Evolutionary conservation across 179 eudicot species (phyloP).

Genomic region (Vitellaria paradoxa): DNA sequence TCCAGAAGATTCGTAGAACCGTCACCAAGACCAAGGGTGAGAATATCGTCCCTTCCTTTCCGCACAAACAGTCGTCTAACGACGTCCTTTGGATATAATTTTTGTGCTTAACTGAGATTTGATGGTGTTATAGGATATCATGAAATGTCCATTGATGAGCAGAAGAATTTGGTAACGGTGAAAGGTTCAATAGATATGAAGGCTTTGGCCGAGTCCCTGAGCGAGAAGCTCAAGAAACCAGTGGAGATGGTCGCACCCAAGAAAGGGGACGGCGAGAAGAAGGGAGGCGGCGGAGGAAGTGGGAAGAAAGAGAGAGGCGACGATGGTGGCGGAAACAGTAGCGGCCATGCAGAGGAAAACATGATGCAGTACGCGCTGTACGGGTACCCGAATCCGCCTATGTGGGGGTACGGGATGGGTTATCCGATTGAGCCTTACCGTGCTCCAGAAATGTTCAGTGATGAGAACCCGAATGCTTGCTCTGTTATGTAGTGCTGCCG

Average conservation of each 20-base stretch:
- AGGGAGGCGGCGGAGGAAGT: background rate
- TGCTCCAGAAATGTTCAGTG: constrained; percentile 58
- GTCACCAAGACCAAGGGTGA: constrained; percentile 57
- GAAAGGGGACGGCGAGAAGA: constrained; percentile 35
- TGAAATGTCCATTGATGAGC: constrained; percentile 45
- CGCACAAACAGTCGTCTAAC: background rate
- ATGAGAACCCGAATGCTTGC: constrained; percentile 74
- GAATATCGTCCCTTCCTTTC: background rate
- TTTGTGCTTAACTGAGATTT: background rate
- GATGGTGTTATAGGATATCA: constrained; percentile 42
- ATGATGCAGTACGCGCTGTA: constrained; percentile 19
- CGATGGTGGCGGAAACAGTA: constrained; percentile 23
- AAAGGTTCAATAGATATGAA: constrained; percentile 57
- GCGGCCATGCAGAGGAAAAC: constrained; percentile 16
- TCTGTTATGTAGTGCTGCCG: constrained; percentile 45
- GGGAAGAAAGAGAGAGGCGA: constrained; percentile 1
- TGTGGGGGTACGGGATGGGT: constrained; percentile 25
- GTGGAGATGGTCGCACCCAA: constrained; percentile 66
- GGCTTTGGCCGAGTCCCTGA: constrained; percentile 38
- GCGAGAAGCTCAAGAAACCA: constrained; percentile 39
- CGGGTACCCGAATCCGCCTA: constrained; percentile 18
- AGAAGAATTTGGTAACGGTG: constrained; percentile 57
- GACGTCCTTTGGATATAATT: background rate
- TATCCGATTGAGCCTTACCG: constrained; percentile 7
- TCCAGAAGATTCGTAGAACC: constrained; percentile 43